These are phyloP conservation scores for Sonneratia caseolaris DNA, from an alignment of 345 rosid species.

Conservation along the genomic window DNA sequence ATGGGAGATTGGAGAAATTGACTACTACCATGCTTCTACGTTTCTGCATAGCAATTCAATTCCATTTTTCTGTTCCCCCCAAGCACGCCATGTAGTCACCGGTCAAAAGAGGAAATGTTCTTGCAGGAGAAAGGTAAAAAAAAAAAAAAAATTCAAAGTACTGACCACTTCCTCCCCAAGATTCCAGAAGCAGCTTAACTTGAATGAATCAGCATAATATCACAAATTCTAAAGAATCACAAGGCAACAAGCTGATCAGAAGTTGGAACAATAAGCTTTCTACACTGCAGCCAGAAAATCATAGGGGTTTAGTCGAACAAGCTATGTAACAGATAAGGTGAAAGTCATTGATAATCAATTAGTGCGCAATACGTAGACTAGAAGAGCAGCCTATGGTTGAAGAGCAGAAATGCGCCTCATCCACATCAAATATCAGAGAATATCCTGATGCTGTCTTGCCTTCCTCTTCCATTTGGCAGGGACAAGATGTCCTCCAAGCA, in stretches of 20 bases:
- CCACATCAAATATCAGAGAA: neutral
- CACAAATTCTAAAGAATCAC: neutral
- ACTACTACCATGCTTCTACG: too few relatives aligned
- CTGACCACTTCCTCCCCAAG: neutral
- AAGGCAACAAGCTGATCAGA: neutral
- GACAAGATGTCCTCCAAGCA: constrained; percentile 31
- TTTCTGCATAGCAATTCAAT: too few relatives aligned
- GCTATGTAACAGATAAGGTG: neutral
- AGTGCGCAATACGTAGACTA: too few relatives aligned
- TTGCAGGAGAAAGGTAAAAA: too few relatives aligned
- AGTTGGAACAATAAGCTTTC: neutral
- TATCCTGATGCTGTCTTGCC: constrained; percentile 9
- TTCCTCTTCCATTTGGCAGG: constrained; percentile 13
- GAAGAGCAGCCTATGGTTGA: neutral
- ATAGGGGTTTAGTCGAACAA: neutral
- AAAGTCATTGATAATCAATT: neutral
- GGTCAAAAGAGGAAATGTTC: neutral
- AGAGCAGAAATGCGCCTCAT: neutral
- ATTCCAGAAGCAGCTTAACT: neutral
- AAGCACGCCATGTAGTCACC: too few relatives aligned
- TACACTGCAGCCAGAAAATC: neutral
- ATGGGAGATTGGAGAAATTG: too few relatives aligned
- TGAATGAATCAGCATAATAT: too few relatives aligned
- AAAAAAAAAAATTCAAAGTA: neutral
- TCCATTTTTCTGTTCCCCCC: too few relatives aligned